Evolutionary conservation across 768 basidiomycete genomes (phyloP), one percentile per base, ranked within the genome.

Genomic region (Tricholoma furcatifolium): DNA sequence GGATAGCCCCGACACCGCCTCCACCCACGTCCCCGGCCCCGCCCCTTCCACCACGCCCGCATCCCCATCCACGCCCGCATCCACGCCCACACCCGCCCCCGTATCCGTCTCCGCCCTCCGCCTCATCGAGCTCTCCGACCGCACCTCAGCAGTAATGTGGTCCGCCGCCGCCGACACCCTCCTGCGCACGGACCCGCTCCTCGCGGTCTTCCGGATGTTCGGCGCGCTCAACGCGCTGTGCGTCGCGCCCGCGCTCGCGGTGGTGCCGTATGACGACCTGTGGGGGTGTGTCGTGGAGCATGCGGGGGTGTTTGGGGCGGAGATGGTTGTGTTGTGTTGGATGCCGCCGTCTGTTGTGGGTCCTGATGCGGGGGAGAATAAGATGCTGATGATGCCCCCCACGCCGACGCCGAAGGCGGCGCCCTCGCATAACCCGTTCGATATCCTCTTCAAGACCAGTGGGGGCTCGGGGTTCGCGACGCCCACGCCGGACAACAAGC

Each of bases 271-370:
- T 51, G 91, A 93, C 17, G 84, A 88, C 23, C 81, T 93, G 53
- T 78, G 89, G 0, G 68, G 75, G 17, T 84, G 78, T 46, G 88
- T 96, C 2, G 74, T 75, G 0, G 85, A 88, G 32, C 83, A 88
- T 56, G 91, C 90, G 2, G 65, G 67, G 39, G 70, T 76, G 31
- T 74, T 74, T 11, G 78, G 66, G 0, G 81, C 87, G 0, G 87
- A 96, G 55, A 75, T 97, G 67, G 78, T 98, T 40, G 68, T 98
- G 41, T 59, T 98, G 0, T 92, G 93, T 0, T 98, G 94, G 94
- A 57, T 84, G 7, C 80, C 80, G 1, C 75, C 80, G 0, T 59
- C 64, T 12, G 39, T 61, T 30, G n/a, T n/a, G n/a, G n/a, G n/a
- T n/a, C n/a, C n/a, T n/a, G n/a, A n/a, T n/a, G n/a, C n/a, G n/a